Evolutionary conservation across 768 basidiomycete genomes (phyloP), one percentile per base, ranked within the genome.

Genomic region (Collybia sordida): DNA sequence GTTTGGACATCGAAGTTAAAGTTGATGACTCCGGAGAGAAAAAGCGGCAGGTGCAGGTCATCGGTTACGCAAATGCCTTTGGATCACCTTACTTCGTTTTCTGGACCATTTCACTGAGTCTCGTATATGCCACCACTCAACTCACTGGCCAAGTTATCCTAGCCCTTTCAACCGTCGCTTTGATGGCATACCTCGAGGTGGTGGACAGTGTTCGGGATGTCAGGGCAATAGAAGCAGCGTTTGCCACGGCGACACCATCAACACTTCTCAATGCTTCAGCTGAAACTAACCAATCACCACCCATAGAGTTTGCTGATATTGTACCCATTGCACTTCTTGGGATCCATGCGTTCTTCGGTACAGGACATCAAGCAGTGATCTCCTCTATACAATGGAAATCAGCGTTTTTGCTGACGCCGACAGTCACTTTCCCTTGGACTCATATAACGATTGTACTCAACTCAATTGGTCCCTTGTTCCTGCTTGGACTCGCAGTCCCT

Each of bases 361-460:
- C 95, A 0, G 96, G 97, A 2, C 97, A 99, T 60, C 94, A 98
- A 67, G 79, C 93, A 1, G 86, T 86, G 3, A 75, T 98, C 34
- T 80, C 92, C 1, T 88, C 91, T 2, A 81, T 99, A 37, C 96
- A 98, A 58, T 99, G 96, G 97, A 97, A 97, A 65, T 71, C 87
- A 1, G 95, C 90, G 6, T 99, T 98, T 67, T 64, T 98, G 23
- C 76, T 99, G 48, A 81, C 83, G 2, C 71, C 81, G 3, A 82
- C 76, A 0, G 72, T 93, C 38, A 72, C 69, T 9, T 93, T 91
- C 63, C 85, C 88, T 0, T 80, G 83, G 58, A 85, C 94, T 0
- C 85, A 85, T 0, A 39, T 89, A 1, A 84, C 92, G 21, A 86
- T 93, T 4, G 64, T 80, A 2, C 65, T 87, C 52, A 98, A 98